phyloP scores from a whole-genome alignment of 768 basidiomycete species.

The Lactarius evosmus region DNA sequence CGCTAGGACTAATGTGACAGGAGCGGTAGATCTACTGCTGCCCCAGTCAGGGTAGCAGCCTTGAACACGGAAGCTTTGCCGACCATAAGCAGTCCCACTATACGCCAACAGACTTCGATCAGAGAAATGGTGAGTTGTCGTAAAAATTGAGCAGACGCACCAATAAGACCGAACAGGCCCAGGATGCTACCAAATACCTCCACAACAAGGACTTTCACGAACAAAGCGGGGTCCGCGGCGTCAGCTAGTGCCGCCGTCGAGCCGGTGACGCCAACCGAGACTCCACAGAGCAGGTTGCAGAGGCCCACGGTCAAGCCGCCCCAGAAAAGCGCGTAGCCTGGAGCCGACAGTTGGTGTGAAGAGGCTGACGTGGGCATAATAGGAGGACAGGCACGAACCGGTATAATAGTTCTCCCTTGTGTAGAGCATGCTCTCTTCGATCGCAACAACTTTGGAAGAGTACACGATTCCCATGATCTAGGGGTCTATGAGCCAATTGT shows the following conservation, averaged over 20 bases:
- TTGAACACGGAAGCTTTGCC: slow-evolving; percentile 59
- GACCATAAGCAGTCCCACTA: slow-evolving; percentile 82
- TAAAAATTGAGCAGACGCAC: slow-evolving; percentile 44
- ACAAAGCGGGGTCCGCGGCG: slow-evolving; percentile 90
- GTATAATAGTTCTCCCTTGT: slow-evolving; percentile 91
- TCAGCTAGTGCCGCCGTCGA: slow-evolving; percentile 94
- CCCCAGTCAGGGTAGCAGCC: slow-evolving; percentile 33
- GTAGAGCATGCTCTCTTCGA: slow-evolving; percentile 69
- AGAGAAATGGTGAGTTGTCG: slow-evolving; percentile 3
- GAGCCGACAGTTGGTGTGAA: background rate
- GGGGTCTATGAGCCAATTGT: background rate
- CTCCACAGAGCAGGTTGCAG: slow-evolving; percentile 93
- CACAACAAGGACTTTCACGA: slow-evolving; percentile 95
- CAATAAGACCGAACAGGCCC: slow-evolving; percentile 90
- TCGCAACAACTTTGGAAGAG: slow-evolving; percentile 67
- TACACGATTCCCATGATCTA: slow-evolving; percentile 97
- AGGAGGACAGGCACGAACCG: slow-evolving; percentile 42
- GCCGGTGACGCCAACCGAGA: slow-evolving; percentile 92
- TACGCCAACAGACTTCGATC: slow-evolving; percentile 6
- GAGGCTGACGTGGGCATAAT: slow-evolving; percentile 3
- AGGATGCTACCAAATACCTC: slow-evolving; percentile 92
- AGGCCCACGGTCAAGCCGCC: slow-evolving; percentile 91
- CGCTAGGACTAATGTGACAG: slow-evolving; percentile 6
- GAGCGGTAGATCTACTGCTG: slow-evolving; percentile 6
- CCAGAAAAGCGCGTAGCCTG: slow-evolving; percentile 94